Percentiles rank a stretch among this genome's conserved stretches.
phyloP scores from a whole-genome alignment of 192 early-diverging fungal genomes.

The Mycoemilia scoparia region DNA sequence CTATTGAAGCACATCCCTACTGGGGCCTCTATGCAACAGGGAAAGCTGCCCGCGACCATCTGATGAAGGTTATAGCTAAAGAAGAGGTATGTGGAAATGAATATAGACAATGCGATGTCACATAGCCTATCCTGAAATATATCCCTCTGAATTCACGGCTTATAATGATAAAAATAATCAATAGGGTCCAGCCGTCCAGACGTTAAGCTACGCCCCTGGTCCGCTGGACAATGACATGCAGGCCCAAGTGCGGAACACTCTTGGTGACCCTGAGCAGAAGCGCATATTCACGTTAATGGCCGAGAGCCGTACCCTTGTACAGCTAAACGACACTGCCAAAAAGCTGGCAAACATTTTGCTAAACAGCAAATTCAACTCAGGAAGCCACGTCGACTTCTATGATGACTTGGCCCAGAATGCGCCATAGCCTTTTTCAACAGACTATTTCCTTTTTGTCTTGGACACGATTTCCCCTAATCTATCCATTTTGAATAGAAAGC shows the following conservation, averaged over 20 bases:
- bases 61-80: constrained; percentile 44
- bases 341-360: constrained; percentile 43
- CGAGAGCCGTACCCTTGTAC: constrained; percentile 43
- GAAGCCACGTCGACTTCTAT: constrained; percentile 52
- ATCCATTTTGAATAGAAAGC: no score
- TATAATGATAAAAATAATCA: constrained; percentile 14
- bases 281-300: constrained; percentile 45
- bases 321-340: constrained; percentile 39
- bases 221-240: constrained; percentile 79
- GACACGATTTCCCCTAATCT: no score
- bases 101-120: background rate
- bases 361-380: constrained; percentile 35
- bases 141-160: constrained; percentile 1
- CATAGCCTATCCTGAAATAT: background rate
- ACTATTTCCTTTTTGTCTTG: no score
- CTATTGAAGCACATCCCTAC: constrained; percentile 51
- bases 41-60: constrained; percentile 70
- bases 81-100: no score
- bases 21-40: constrained; percentile 66
- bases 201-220: constrained; percentile 74
- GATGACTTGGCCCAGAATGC: constrained; percentile 26
- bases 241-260: constrained; percentile 39
- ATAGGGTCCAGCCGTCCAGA: constrained; percentile 29
- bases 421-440: constrained; percentile 26
- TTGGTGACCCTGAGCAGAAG: constrained; percentile 46